phyloP scores from a whole-genome alignment of 2,329 filamentous ascomycete species.

The Thelonectria discophora region DNA sequence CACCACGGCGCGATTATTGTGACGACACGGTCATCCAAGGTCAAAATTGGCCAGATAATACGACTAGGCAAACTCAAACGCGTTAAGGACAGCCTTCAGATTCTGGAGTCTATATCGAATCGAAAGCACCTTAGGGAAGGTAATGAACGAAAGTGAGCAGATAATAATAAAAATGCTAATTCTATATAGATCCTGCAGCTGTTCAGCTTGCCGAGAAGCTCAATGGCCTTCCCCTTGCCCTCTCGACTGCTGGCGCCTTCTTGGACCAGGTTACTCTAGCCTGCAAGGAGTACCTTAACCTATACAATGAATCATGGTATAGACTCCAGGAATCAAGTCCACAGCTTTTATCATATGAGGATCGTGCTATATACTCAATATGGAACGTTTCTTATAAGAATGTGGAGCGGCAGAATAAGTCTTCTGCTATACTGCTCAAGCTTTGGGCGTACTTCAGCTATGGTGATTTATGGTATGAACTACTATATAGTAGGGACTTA shows the following conservation, averaged over 20 bases:
- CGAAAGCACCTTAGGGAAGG: conserved; percentile 37
- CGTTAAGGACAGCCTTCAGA: conserved; percentile 43
- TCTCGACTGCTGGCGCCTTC: conserved; percentile 56
- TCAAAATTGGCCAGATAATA: conserved; percentile 46
- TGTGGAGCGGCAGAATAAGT: conserved; percentile 41
- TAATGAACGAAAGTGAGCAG: conserved; percentile 27
- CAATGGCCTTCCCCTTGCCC: conserved; percentile 56
- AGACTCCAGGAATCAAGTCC: conserved; percentile 44
- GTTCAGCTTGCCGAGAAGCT: conserved; percentile 46
- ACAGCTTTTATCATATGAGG: conserved; percentile 42
- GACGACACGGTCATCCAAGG: conserved; percentile 52
- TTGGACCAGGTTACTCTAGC: conserved; percentile 49
- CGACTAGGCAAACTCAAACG: conserved; percentile 45
- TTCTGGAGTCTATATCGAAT: conserved; percentile 43
- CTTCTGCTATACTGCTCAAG: conserved; percentile 47
- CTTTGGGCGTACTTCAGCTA: conserved; percentile 55
- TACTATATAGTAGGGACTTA: conserved; percentile 42
- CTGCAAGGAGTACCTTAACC: conserved; percentile 50
- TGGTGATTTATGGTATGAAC: conserved; percentile 55
- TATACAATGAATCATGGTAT: conserved; percentile 52
- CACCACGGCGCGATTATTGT: conserved; percentile 42
- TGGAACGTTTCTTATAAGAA: conserved; percentile 51
- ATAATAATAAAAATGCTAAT: conserved; percentile 2
- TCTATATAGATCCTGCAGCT: conserved; percentile 42
- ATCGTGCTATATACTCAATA: conserved; percentile 47